Evolutionary conservation across 108 stramenopile genomes (phyloP).

Genomic region (Aurantiochytrium sp.): DNA sequence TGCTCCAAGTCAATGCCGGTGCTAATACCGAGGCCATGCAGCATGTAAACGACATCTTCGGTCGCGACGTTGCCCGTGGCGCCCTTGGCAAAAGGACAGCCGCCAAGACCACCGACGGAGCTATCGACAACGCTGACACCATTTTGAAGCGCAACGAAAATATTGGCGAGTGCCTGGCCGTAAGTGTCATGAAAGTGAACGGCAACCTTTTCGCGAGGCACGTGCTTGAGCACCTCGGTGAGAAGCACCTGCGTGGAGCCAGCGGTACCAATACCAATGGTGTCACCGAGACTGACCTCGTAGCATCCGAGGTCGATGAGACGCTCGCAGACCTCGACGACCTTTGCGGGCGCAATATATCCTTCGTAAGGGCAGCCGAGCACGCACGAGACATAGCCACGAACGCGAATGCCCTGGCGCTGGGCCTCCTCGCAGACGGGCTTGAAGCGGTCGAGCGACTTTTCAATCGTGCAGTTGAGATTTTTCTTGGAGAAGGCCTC

Average conservation of each 20-base stretch:
- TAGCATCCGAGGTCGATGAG: constrained; percentile 72
- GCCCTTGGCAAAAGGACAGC: constrained; percentile 75
- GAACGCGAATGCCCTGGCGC: constrained; percentile 43
- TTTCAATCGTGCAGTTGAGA: constrained; percentile 71
- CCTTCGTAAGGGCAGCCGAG: constrained; percentile 79
- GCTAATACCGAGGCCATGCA: constrained; percentile 66
- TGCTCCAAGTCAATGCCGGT: constrained; percentile 58
- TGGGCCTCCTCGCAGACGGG: constrained; percentile 46
- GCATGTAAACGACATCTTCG: constrained; percentile 85
- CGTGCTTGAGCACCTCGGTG: constrained; percentile 27
- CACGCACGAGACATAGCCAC: constrained; percentile 78
- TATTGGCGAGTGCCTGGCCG: constrained; percentile 74
- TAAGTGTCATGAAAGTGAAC: constrained; percentile 86
- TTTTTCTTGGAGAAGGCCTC: constrained; percentile 69
- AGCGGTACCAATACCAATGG: constrained; percentile 73
- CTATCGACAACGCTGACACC: constrained; percentile 65
- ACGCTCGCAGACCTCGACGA: constrained; percentile 49
- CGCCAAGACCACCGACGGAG: constrained; percentile 74
- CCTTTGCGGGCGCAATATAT: constrained; percentile 47
- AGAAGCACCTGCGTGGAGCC: constrained; percentile 42
- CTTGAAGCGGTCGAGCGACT: constrained; percentile 65
- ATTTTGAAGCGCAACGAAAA: constrained; percentile 57
- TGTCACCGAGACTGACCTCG: constrained; percentile 76
- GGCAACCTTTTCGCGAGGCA: constrained; percentile 46
- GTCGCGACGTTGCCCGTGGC: constrained; percentile 84